Base-by-base conservation (phyloP, 257 asterid species). In the Vinca minor region DNA sequence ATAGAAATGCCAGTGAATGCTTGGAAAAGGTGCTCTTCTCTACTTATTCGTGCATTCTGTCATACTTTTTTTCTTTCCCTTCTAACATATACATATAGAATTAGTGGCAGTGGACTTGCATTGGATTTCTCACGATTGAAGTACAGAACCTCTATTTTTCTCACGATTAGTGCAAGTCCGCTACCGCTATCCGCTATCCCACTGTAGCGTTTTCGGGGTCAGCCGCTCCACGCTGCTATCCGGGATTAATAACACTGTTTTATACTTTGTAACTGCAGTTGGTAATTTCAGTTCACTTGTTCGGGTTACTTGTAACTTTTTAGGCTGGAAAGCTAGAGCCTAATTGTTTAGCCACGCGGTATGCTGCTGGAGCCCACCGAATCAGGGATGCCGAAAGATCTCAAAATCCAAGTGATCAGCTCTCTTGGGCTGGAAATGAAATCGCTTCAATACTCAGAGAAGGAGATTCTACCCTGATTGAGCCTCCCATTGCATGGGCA, bases 241-340 rank as follows among this genome's bases (percentile, higher is more conserved):
- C n/a, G n/a, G n/a, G n/a, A n/a, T n/a, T n/a, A n/a, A n/a, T n/a
- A n/a, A n/a, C n/a, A n/a, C n/a, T 57, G 8, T 67, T 25, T 64
- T 15, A 8, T n/a, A 45, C 57, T 44, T 34, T 46, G 28, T 44
- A 18, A 14, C 31, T 25, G 38, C 35, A 31, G 57, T 31, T 28
- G 28, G 4, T 14, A 26, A 0, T 54, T 34, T 4, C 21, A 54
- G 15, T 28, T 56, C 36, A n/a, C 39, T 31, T 55, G 12, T 31
- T 28, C 41, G 59, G 47, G 64, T 36, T 56, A 45, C 53, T 62
- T 75, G 45, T 54, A 58, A 59, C 18, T 74, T 31, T 76, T 28
- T 68, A 93, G 98, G 97, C 98, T 57, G 98, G 89, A 69, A 93
- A 84, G 72, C 77, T 89, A 71, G 97, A 93, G 74, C 97, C 98